Conservation (phyloP, 345 rosid species). For the Salix purpurea region DNA sequence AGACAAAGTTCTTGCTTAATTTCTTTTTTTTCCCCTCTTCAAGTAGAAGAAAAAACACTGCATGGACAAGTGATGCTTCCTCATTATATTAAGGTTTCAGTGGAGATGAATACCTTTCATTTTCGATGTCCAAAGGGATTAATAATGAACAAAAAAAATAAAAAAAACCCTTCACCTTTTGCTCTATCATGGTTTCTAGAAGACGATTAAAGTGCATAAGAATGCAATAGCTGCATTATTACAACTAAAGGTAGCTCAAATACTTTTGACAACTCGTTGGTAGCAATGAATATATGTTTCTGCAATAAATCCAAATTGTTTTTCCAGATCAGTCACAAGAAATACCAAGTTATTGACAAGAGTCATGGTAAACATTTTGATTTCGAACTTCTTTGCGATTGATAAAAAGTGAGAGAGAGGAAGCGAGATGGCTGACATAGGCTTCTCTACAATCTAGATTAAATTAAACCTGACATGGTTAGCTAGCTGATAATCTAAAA, state of each 20-base stretch:
- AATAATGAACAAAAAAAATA: background rate
- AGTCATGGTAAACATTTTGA: too few species aligned
- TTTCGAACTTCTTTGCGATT: too few species aligned
- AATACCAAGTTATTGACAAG: background rate
- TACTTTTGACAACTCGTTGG: background rate
- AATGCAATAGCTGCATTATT: background rate
- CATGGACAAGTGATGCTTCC: background rate
- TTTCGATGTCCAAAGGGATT: background rate
- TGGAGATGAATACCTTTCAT: conserved; percentile 1
- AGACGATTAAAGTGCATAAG: background rate
- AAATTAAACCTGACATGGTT: background rate
- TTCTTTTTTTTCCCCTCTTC: background rate
- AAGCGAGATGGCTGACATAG: background rate
- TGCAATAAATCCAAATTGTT: background rate
- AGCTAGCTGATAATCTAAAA: background rate
- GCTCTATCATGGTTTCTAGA: conserved; percentile 1
- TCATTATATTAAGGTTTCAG: background rate
- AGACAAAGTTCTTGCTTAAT: too few species aligned
- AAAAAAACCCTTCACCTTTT: background rate
- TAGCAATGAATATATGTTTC: background rate
- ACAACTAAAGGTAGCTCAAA: background rate
- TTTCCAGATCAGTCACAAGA: background rate
- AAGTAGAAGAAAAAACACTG: background rate
- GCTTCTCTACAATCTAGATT: too few species aligned
- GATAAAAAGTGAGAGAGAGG: background rate